Evolutionary conservation across 1,284 basidiomycete species (phyloP).

Genomic region (Papiliotrema terrestris): DNA sequence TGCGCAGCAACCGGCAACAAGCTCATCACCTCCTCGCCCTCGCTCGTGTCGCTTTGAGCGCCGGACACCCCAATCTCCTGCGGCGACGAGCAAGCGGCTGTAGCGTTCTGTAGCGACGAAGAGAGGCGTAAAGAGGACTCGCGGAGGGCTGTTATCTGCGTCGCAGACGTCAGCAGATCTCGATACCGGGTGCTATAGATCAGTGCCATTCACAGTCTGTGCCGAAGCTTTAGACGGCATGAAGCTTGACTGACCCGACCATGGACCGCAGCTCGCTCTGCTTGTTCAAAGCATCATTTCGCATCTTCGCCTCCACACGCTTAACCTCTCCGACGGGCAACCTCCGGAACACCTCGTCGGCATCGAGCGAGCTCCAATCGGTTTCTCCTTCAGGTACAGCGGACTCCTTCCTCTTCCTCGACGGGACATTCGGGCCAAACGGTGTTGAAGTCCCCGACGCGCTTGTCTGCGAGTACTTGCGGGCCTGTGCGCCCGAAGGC

Average conservation of each 20-base stretch:
- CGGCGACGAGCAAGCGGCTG: constrained; percentile 34
- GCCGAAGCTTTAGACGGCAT: not conserved
- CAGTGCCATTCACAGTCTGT: not conserved
- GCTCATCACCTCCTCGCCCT: constrained; percentile 53
- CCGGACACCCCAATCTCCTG: constrained; percentile 19
- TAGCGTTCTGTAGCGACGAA: constrained; percentile 39
- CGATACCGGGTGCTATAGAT: constrained; percentile 79
- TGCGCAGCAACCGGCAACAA: constrained; percentile 77
- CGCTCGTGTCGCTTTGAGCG: constrained; percentile 15
- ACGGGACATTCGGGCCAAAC: not conserved
- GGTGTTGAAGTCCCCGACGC: constrained; percentile 14
- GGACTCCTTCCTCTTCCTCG: not conserved
- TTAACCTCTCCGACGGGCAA: constrained; percentile 72
- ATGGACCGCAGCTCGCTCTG: constrained; percentile 86
- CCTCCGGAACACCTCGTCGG: constrained; percentile 75
- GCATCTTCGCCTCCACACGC: constrained; percentile 66
- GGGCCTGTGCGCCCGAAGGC: not conserved
- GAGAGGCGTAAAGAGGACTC: constrained; percentile 54
- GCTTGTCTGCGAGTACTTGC: not conserved
- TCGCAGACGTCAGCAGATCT: constrained; percentile 83
- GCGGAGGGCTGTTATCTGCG: constrained; percentile 66
- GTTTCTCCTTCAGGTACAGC: constrained; percentile 9
- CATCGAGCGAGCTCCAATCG: constrained; percentile 55
- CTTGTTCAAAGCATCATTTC: constrained; percentile 82
- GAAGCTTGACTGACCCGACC: constrained; percentile 74